Evolutionary conservation across 2,329 filamentous ascomycete genomes (phyloP).

Genomic region (Ophiocordyceps robertsii): DNA sequence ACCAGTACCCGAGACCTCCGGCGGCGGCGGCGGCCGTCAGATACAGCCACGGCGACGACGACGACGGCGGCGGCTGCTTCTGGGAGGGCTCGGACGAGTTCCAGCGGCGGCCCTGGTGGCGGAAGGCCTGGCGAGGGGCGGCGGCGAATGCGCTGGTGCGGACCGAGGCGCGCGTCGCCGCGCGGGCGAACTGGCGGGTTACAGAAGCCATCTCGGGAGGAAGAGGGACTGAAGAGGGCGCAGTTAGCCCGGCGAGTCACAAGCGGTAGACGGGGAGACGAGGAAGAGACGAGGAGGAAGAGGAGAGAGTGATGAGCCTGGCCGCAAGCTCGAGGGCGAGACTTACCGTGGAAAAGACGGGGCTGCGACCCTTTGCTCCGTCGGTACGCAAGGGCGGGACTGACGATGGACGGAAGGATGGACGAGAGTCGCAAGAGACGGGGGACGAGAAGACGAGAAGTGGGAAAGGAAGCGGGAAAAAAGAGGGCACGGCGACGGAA

Average conservation of each 20-base stretch:
- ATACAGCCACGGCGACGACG: slow-evolving; percentile 38
- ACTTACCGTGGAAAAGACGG: too few species aligned
- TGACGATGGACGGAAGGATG: neutral
- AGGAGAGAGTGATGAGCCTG: too few species aligned
- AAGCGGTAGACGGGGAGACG: too few species aligned
- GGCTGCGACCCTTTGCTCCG: too few species aligned
- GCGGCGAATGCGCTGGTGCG: slow-evolving; percentile 43
- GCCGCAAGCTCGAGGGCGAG: too few species aligned
- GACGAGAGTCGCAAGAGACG: neutral
- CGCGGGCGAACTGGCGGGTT: slow-evolving; percentile 41
- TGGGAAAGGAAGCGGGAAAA: neutral
- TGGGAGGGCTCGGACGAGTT: slow-evolving; percentile 59
- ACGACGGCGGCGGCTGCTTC: slow-evolving; percentile 14
- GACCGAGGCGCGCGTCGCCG: slow-evolving; percentile 42
- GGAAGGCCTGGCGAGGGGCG: slow-evolving; percentile 54
- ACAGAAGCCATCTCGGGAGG: slow-evolving; percentile 22
- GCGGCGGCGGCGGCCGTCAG: slow-evolving; percentile 44
- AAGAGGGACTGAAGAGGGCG: neutral
- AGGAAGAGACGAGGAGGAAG: too few species aligned
- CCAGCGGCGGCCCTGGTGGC: slow-evolving; percentile 60
- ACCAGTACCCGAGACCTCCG: slow-evolving; percentile 52
- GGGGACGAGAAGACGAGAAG: too few species aligned
- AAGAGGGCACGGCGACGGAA: neutral
- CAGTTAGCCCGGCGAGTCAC: too few species aligned
- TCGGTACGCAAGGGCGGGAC: neutral